Percentiles rank a stretch among this genome's conserved stretches.
Evolutionary conservation across 2,329 filamentous ascomycete species (phyloP).

Genomic region (Cordyceps militaris): DNA sequence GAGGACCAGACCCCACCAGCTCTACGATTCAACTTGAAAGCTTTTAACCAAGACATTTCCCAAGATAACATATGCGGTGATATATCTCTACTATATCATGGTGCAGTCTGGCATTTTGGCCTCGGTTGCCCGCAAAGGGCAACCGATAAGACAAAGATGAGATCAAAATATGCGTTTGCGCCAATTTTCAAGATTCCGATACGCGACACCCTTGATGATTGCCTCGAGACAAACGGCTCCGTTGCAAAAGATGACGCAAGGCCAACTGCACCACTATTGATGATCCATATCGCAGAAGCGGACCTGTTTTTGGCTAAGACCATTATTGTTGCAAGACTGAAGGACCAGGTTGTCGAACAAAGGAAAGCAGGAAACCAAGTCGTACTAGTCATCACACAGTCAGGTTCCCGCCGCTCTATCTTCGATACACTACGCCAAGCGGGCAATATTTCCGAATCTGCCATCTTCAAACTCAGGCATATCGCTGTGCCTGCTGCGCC

Average conservation of each 20-base stretch:
- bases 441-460: background rate
- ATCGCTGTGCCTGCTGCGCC: background rate
- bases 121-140: background rate
- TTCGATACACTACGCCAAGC: fast-evolving
- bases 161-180: background rate
- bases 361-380: background rate
- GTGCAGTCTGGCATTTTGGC: background rate
- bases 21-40: background rate
- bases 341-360: background rate
- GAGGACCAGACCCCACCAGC: background rate
- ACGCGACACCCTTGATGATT: too few species aligned
- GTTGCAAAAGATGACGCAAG: too few species aligned
- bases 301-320: background rate
- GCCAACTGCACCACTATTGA: too few species aligned
- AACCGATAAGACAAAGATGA: too few species aligned
- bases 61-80: too few species aligned
- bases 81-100: too few species aligned
- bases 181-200: background rate
- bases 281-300: background rate
- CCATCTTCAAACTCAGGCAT: background rate
- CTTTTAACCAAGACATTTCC: too few species aligned
- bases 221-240: background rate
- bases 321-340: background rate
- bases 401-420: background rate
- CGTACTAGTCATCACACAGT: background rate